A percentile compares a stretch with the other conserved stretches of the same genome.
These are phyloP conservation scores for Lepidium campestre DNA, from an alignment of 441 rosid genomes.

Conservation along the genomic window DNA sequence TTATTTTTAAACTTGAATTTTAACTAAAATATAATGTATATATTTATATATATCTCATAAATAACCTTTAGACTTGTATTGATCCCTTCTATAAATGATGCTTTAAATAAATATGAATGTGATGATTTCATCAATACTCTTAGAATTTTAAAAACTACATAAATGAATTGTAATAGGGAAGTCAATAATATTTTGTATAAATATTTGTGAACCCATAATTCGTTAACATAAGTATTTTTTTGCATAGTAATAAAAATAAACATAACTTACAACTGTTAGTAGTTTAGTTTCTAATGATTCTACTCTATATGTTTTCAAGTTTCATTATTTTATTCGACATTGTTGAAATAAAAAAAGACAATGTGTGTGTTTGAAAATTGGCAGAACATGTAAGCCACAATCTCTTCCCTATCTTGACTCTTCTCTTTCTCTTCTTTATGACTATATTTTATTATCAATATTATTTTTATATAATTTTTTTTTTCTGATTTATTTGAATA, in stretches of 20 bases:
- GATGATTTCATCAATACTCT: neutral
- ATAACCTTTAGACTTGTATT: neutral
- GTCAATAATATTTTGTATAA: neutral
- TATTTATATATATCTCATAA: neutral
- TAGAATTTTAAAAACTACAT: neutral
- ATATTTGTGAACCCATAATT: neutral
- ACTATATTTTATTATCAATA: too few species aligned
- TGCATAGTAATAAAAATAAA: neutral
- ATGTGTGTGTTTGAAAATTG: slow-evolving; percentile 1
- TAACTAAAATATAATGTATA: too few species aligned
- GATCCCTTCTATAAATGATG: neutral
- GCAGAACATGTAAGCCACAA: slow-evolving; percentile 24
- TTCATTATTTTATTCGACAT: neutral
- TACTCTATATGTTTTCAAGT: too few species aligned
- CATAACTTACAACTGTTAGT: neutral
- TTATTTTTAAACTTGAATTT: neutral
- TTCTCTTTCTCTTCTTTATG: neutral
- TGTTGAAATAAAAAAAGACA: neutral
- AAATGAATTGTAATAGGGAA: neutral
- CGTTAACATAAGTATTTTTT: neutral
- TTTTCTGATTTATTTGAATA: neutral
- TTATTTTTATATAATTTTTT: too few species aligned
- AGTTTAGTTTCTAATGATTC: too few species aligned
- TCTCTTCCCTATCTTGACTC: slow-evolving; percentile 2
- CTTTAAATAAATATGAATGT: too few species aligned